Evolutionary conservation across 2,329 filamentous ascomycete species (phyloP), one percentile per base, ranked within the genome.

Genomic region (Onygena corvina): DNA sequence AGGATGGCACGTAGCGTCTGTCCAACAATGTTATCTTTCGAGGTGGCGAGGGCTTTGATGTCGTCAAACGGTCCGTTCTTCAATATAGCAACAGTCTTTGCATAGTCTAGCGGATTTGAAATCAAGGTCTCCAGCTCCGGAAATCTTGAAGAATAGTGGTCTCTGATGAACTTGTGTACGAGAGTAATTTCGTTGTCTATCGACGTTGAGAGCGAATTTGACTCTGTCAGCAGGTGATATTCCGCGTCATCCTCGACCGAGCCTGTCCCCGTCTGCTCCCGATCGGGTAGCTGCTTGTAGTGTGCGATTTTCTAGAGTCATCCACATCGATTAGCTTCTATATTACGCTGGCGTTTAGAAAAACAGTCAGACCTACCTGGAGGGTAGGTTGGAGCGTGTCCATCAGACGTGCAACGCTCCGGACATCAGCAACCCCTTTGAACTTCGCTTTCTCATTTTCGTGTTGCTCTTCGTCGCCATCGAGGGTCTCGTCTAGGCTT

Each of bases 151-250:
- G 89, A 94, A 70, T 98, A 98, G 67, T 95, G 87, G 61, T 98
- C 92, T 60, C 90, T 80, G 52, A 95, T 87, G 66, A 87, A 93
- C 69, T 98, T 98, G 74, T 98, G 92, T 18, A 96, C 86, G 5
- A 92, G 77, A 29, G 85, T 84, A 40, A 96, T 85, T 66, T 96
- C 90, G 62, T 86, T 86, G 58, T 94, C 89, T 57, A 96, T 95
- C 54, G 85, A 84, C 4, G 90, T 93, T 0, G 92, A 94, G 5
- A 94, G 76, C 20, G 83, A 84, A 63, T 94, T 94, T 12, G 88
- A 88, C 63, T 92, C 82, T 29, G 86, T 93, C 51, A 94, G 71
- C 30, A 94, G 79, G 65, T 86, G 81, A 67, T 94, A 94, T 64
- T 94, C 88, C 47, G 87, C 87, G 59, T 94, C 88, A 61, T 94